Conservation (phyloP, 2,329 filamentous ascomycete species). For the Scolecobasidium constrictum region DNA sequence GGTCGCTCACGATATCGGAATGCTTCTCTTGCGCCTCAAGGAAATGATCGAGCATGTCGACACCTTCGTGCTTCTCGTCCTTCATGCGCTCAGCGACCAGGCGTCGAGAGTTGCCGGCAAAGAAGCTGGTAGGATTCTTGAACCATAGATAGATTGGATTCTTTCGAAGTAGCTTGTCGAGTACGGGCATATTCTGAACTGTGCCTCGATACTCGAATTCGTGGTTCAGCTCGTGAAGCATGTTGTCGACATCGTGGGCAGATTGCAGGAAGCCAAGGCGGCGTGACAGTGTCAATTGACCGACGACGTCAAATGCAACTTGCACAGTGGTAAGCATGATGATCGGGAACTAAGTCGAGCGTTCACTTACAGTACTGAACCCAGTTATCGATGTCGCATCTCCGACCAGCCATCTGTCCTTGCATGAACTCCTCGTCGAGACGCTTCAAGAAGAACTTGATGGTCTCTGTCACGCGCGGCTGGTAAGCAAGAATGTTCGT, state of each 20-base stretch:
- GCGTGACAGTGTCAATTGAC: not conserved
- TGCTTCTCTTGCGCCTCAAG: not conserved
- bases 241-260: not conserved
- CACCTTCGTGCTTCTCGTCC: not conserved
- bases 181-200: not conserved
- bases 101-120: not conserved
- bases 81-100: not conserved
- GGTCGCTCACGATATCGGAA: not conserved
- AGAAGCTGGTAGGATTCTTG: conserved; percentile 1
- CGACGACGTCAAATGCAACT: conserved; percentile 1
- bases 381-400: conserved; percentile 7
- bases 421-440: conserved; percentile 2
- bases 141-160: conserved; percentile 1
- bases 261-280: not conserved
- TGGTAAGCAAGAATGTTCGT: not conserved
- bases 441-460: conserved; percentile 3
- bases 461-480: not conserved
- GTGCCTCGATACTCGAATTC: not conserved
- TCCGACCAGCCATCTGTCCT: not conserved
- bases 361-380: conserved; percentile 1
- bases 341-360: too few species aligned
- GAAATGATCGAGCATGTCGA: not conserved
- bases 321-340: too few species aligned
- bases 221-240: not conserved
- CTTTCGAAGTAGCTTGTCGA: not conserved